Percentiles rank a stretch among this genome's conserved stretches.
Evolutionary conservation across 805 yeast genomes (phyloP).

Genomic region (Starmerella sp.): DNA sequence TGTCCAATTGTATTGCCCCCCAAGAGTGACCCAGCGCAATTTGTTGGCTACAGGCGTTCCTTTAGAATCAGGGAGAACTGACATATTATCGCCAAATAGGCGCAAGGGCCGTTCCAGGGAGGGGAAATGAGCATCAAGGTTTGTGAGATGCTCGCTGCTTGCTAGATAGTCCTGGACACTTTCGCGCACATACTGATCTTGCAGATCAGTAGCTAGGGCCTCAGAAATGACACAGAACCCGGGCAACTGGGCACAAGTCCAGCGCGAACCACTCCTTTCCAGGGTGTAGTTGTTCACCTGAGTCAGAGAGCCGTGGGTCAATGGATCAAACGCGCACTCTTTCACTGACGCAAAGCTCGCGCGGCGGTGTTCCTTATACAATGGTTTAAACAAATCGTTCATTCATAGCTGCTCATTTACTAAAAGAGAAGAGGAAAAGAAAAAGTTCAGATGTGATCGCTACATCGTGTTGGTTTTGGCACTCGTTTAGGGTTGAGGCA

Average conservation of each 20-base stretch:
- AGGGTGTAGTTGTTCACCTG: slow-evolving; percentile 6
- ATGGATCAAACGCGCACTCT: slow-evolving; percentile 18
- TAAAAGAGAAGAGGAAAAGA: not conserved
- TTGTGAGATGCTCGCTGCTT: slow-evolving; percentile 28
- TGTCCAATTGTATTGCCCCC: slow-evolving; percentile 40
- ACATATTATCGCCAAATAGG: slow-evolving; percentile 19
- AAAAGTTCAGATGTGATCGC: not conserved
- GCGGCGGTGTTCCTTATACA: slow-evolving; percentile 22
- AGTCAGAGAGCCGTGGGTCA: not conserved
- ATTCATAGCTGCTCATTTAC: slow-evolving; percentile 1
- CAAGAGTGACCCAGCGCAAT: slow-evolving; percentile 38
- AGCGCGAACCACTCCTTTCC: not conserved
- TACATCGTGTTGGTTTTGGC: not conserved
- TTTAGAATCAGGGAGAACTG: slow-evolving; percentile 5
- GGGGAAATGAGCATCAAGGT: slow-evolving; percentile 29
- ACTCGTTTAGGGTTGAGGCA: not conserved
- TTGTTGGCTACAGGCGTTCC: slow-evolving; percentile 17
- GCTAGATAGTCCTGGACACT: slow-evolving; percentile 28
- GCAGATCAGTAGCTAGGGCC: slow-evolving; percentile 23
- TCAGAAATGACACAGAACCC: slow-evolving; percentile 28
- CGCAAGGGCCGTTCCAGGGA: slow-evolving; percentile 27
- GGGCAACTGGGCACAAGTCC: slow-evolving; percentile 27
- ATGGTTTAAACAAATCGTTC: slow-evolving; percentile 23
- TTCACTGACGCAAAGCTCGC: not conserved
- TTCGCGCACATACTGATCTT: slow-evolving; percentile 26